phyloP scores from a whole-genome alignment of 108 stramenopile genomes.

The Epithemia pelagica region DNA sequence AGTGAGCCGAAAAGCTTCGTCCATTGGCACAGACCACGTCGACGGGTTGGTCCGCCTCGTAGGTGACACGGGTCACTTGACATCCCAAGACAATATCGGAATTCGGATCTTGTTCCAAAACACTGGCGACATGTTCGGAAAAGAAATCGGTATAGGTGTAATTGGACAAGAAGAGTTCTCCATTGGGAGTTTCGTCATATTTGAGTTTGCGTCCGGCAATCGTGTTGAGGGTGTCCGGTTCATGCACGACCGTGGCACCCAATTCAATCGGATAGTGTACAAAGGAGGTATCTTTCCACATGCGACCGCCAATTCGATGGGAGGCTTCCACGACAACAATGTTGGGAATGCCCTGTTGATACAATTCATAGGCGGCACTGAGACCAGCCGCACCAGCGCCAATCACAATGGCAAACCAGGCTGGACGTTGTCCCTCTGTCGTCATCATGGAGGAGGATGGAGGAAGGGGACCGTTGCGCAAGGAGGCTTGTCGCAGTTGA shows the following conservation, averaged over 20 bases:
- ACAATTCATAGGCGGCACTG: not conserved
- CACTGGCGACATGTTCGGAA: not conserved
- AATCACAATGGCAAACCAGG: not conserved
- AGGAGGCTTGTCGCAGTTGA: too few relatives aligned
- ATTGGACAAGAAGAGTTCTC: not conserved
- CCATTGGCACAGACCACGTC: not conserved
- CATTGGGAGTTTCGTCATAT: not conserved
- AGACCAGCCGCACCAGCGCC: not conserved
- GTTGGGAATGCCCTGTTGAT: conserved; percentile 1
- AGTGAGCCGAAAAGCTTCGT: not conserved
- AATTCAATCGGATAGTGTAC: conserved; percentile 9
- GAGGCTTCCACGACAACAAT: conserved; percentile 9
- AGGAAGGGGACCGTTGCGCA: too few relatives aligned
- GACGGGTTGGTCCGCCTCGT: not conserved
- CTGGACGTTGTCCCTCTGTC: too few relatives aligned
- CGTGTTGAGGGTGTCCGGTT: not conserved
- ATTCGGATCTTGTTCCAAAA: not conserved
- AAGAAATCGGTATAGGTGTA: conserved; percentile 8
- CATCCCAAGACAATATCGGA: not conserved
- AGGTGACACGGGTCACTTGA: not conserved
- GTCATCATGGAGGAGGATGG: too few relatives aligned
- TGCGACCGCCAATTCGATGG: conserved; percentile 5
- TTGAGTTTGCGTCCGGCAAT: not conserved
- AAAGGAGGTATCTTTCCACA: conserved; percentile 3
- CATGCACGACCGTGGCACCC: not conserved